These are phyloP conservation scores for Calocybe cyanea DNA, from an alignment of 768 basidiomycete genomes.

Conservation along the genomic window DNA sequence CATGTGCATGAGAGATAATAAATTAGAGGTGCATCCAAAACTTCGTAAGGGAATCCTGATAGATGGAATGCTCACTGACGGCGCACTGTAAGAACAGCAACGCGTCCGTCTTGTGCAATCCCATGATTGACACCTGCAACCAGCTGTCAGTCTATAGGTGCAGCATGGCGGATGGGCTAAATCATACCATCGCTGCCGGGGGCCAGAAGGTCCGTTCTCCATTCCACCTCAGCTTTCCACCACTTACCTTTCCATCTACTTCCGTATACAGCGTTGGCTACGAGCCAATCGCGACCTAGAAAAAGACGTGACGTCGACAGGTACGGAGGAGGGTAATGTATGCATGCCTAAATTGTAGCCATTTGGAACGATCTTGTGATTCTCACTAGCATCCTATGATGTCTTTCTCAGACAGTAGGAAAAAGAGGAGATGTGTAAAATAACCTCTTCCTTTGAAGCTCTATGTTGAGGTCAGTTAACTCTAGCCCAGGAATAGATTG, in stretches of 20 bases:
- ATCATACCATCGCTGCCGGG: slow-evolving; percentile 62
- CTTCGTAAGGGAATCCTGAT: neutral
- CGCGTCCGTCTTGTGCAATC: slow-evolving; percentile 75
- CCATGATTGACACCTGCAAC: slow-evolving; percentile 71
- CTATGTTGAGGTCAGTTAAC: slow-evolving; percentile 28
- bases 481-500: neutral
- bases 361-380: slow-evolving; percentile 71
- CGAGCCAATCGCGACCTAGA: slow-evolving; percentile 73
- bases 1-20: neutral
- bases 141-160: neutral
- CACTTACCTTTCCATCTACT: slow-evolving; percentile 58
- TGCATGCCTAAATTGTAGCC: slow-evolving; percentile 64
- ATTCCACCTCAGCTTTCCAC: slow-evolving; percentile 79
- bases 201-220: slow-evolving; percentile 64
- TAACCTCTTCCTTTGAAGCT: slow-evolving; percentile 68
- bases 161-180: neutral
- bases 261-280: slow-evolving; percentile 59
- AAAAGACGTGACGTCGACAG: neutral
- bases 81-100: slow-evolving; percentile 72
- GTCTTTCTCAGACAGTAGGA: slow-evolving; percentile 11
- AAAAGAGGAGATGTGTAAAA: slow-evolving; percentile 5
- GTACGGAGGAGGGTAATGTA: neutral
- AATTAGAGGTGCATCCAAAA: neutral
- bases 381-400: slow-evolving; percentile 47
- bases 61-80: slow-evolving; percentile 8